phyloP scores from a whole-genome alignment of 2,329 filamentous ascomycete species.

The Pestalotiopsis sp. region DNA sequence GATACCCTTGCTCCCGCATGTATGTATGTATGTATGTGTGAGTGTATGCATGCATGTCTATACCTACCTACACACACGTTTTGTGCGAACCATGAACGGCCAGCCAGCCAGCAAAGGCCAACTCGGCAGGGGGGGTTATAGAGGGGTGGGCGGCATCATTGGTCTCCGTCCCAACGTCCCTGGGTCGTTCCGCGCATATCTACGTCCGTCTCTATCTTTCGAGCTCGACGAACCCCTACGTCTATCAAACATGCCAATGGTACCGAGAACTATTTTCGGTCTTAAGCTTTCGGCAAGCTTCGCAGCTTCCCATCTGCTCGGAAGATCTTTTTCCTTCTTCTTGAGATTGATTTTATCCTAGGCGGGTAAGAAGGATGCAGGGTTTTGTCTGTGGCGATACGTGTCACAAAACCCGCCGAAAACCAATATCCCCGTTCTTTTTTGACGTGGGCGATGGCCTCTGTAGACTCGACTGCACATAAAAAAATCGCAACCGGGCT shows the following conservation, averaged over 20 bases:
- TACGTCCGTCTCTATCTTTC: too few relatives aligned
- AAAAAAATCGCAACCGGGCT: background rate
- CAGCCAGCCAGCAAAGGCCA: background rate
- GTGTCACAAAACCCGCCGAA: slow-evolving; percentile 1
- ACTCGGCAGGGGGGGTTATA: background rate
- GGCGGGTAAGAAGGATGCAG: background rate
- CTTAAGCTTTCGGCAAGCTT: slow-evolving; percentile 11
- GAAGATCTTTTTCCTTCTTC: background rate
- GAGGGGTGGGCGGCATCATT: background rate
- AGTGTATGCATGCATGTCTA: background rate
- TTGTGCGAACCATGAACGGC: background rate
- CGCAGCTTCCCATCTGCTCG: background rate
- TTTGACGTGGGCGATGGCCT: background rate
- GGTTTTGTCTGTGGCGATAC: slow-evolving; percentile 1
- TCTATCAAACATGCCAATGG: slow-evolving; percentile 12
- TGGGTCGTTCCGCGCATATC: background rate
- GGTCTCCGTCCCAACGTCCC: background rate
- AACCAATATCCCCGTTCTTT: background rate
- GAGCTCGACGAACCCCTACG: slow-evolving; percentile 1
- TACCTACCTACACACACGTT: background rate
- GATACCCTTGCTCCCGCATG: background rate
- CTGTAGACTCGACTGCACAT: background rate
- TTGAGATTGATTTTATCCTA: too few relatives aligned
- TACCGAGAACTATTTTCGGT: slow-evolving; percentile 4
- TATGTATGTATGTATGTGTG: background rate